A percentile compares a stretch with the other conserved stretches of the same genome.
Conservation (phyloP, 306 rosid genomes). For the Citrullus mucosospermus region DNA sequence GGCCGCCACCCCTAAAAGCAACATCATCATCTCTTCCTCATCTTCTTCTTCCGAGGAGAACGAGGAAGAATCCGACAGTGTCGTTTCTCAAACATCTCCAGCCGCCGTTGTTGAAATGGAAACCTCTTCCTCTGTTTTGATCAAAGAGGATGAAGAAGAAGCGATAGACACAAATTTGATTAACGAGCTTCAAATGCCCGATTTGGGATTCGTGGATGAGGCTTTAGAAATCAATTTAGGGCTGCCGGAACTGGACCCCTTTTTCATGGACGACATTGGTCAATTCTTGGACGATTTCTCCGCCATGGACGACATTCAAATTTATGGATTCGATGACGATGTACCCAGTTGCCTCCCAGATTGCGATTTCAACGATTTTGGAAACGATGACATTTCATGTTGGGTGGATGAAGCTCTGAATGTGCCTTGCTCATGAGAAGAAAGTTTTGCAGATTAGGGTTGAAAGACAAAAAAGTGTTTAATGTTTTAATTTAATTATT, state of each 20-base stretch:
- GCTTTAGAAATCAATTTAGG: conserved; percentile 17
- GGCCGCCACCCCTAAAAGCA: conserved; percentile 15
- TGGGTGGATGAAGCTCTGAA: conserved; percentile 65
- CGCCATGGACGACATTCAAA: conserved; percentile 25
- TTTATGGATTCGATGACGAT: conserved; percentile 36
- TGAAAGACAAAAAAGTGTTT: neutral
- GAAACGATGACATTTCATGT: conserved; percentile 46
- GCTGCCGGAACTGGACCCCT: conserved; percentile 23
- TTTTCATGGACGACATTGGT: conserved; percentile 24
- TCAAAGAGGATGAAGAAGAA: conserved; percentile 7
- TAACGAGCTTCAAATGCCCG: conserved; percentile 29
- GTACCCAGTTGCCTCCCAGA: conserved; percentile 53
- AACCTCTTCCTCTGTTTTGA: conserved; percentile 24
- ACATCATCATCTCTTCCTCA: neutral
- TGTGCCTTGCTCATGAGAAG: conserved; percentile 37
- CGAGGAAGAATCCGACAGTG: conserved; percentile 22
- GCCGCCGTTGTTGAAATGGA: conserved; percentile 42
- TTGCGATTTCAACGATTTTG: conserved; percentile 52
- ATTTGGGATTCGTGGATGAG: conserved; percentile 26
- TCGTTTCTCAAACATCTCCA: conserved; percentile 36
- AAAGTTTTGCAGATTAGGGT: conserved; percentile 38
- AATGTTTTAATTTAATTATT: neutral
- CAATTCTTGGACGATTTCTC: conserved; percentile 24
- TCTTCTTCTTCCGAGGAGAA: conserved; percentile 14
- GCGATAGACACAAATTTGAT: conserved; percentile 18